These are phyloP conservation scores for Ogataea paradorogensis DNA, from an alignment of 805 yeast genomes.

Conservation along the genomic window DNA sequence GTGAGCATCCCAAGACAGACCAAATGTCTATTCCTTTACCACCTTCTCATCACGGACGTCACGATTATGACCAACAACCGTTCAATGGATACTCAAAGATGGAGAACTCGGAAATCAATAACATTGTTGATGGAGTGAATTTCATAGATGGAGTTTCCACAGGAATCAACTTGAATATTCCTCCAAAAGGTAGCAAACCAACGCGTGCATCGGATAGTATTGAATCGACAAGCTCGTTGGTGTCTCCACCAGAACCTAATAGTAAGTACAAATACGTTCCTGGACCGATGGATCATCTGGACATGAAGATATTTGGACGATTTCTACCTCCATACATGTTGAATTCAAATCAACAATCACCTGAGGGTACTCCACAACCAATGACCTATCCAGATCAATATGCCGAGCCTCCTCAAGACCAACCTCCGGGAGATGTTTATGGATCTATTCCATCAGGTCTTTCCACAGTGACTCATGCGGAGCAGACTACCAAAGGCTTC, in stretches of 20 bases:
- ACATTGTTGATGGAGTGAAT: slow-evolving; percentile 32
- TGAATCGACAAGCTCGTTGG: not conserved
- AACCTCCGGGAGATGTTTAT: slow-evolving; percentile 11
- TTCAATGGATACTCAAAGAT: slow-evolving; percentile 16
- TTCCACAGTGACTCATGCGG: slow-evolving; percentile 29
- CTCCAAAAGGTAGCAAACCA: slow-evolving; percentile 1
- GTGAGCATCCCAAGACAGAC: slow-evolving; percentile 12
- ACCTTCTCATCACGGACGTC: slow-evolving; percentile 5
- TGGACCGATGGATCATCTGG: slow-evolving; percentile 82
- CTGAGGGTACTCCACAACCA: slow-evolving; percentile 16
- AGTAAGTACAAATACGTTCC: slow-evolving; percentile 52
- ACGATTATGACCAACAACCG: slow-evolving; percentile 6
- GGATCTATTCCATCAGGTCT: slow-evolving; percentile 33
- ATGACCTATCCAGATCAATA: slow-evolving; percentile 2
- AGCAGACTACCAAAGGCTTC: slow-evolving; percentile 31
- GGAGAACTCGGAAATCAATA: slow-evolving; percentile 22
- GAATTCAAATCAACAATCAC: slow-evolving; percentile 23
- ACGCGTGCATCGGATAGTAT: not conserved
- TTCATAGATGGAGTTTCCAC: slow-evolving; percentile 35
- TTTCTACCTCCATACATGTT: slow-evolving; percentile 84
- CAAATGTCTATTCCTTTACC: slow-evolving; percentile 14
- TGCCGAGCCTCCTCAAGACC: slow-evolving; percentile 3
- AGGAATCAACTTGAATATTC: slow-evolving; percentile 30
- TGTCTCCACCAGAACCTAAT: slow-evolving; percentile 6
- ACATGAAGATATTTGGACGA: slow-evolving; percentile 80